Base-by-base conservation (phyloP, 441 rosid species). In the Macaranga tanarius region DNA sequence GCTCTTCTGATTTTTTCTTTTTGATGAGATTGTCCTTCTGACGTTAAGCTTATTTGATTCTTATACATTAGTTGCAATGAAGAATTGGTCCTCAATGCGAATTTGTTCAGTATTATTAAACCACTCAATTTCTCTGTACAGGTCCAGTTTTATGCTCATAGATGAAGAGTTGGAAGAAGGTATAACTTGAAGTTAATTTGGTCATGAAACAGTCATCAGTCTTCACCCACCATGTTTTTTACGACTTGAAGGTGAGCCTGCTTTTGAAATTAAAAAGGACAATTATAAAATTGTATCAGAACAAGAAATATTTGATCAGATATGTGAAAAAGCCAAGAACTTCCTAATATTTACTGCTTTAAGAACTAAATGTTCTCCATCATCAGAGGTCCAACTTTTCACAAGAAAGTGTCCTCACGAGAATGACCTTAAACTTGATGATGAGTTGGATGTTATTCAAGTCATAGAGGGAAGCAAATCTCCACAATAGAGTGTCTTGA, bases 71-170 rank as follows among this genome's bases (percentile, higher is more conserved):
- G 65, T 56, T 65, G 45, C 65, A 20, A 23, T 23, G n/a, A n/a
- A n/a, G 23, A 69, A 4, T 73, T 44, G 26, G 45, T 38, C 23
- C 31, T 47, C 34, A 11, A 2, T 40, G 48, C 10, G 25, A 19
- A 25, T 26, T 40, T 65, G 28, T 66, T 58, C 22, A 15, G 25
- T 58, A 19, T 65, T 45, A 22, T 5, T 70, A 4, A 71, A 47
- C 71, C 58, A 25, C 76, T 77, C 74, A 25, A 61, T 73, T 73
- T 75, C 73, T 65, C 65, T 54, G 67, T 79, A 44, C 90, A 95
- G 99, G 87, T 98, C 98, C 66, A 92, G 90, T 83, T 95, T 95
- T 89, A 83, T 75, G 61, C 99, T 95, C 84, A 42, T 95, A 72
- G 96, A 91, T 74, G 97, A 95, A 75, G 97, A 92, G n/a, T 52